Base-by-base conservation (phyloP, 139 green algal species). In the Chlorella sorokiniana region DNA sequence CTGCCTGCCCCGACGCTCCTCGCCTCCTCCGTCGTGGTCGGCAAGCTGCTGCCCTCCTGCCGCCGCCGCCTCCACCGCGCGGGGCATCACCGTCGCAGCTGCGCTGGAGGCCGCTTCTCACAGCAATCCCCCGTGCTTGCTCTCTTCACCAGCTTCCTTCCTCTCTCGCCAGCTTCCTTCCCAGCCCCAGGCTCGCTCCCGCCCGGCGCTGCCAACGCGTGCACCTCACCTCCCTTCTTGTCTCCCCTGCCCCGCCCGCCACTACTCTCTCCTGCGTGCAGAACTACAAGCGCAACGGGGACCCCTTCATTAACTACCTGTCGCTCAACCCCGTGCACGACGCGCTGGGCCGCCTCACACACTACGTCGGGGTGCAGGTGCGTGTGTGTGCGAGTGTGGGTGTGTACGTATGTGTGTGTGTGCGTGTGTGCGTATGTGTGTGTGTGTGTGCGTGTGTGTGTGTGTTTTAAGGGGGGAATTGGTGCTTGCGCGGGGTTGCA, bases 321-420 rank as follows among this genome's bases (percentile, higher is more conserved):
- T 91, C 81, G 27, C 76, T 96, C 52, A 96, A 92, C 41, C 93
- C 92, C 63, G 91, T 96, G 35, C 86, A 92, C 54, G 86, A 94
- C 82, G 65, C 62, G 29, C 29, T 20, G 40, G 81, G 92, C 22
- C 71, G 51, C 52, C 88, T 97, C 35, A 93, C 89, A 18, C 91
- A 95, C 85, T 97, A 94, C 81, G 93, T 97, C 59, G 93, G 93
- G 6, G 91, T 97, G 44, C 94, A 79, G 72, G 72, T 59, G 68
- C 1, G 37, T 8, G 27, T 16, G 3, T 20, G 59, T 29, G 29
- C 3, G 27, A 27, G 59, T n/a, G 3, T 65, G 59, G 23, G 27
- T 4, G 29, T 27, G 59, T 37, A 8, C 27, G 59, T 4, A 23
- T 14, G 45, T 54, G 45, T 10, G 45, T 14, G 52, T 23, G 52